A percentile compares a stretch with the other conserved stretches of the same genome.
phyloP scores from a whole-genome alignment of 2,329 filamentous ascomycete genomes.

The Chaetomiaceae sp. region DNA sequence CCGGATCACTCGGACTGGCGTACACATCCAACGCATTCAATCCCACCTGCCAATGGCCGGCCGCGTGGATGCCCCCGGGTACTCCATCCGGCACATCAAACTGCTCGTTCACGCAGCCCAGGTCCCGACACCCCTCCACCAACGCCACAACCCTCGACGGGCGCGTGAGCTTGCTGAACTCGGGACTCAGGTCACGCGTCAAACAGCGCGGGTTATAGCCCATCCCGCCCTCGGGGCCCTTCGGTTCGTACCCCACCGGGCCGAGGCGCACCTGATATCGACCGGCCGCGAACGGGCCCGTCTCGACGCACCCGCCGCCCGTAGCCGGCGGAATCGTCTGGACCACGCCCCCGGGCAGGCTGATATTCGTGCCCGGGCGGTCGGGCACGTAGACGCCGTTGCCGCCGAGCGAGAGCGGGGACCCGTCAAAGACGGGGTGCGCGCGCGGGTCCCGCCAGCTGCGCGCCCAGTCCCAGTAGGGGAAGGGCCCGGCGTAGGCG shows the following conservation, averaged over 20 bases:
- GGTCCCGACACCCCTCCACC: slow-evolving; percentile 13
- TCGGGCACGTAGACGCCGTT: slow-evolving; percentile 17
- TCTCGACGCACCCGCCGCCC: slow-evolving; percentile 20
- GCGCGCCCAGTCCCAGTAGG: slow-evolving; percentile 34
- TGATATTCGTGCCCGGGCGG: background rate
- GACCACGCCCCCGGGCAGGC: too few relatives aligned
- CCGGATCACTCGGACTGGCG: slow-evolving; percentile 20
- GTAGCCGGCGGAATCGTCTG: slow-evolving; percentile 11
- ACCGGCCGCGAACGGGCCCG: slow-evolving; percentile 15
- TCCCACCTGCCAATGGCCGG: slow-evolving; percentile 21
- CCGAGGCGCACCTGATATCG: slow-evolving; percentile 16
- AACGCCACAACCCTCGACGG: slow-evolving; percentile 13
- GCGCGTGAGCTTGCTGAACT: background rate
- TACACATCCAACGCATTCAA: slow-evolving; percentile 13
- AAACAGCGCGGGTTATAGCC: slow-evolving; percentile 25
- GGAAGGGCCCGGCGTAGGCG: slow-evolving; percentile 22
- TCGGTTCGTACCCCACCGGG: slow-evolving; percentile 10
- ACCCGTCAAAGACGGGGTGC: slow-evolving; percentile 20
- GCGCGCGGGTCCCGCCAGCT: slow-evolving; percentile 15
- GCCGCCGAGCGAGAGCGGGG: slow-evolving; percentile 10
- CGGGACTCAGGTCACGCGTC: slow-evolving; percentile 17
- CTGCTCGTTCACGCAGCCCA: slow-evolving; percentile 2
- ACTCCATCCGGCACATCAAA: slow-evolving; percentile 6
- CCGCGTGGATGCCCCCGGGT: slow-evolving; percentile 11
- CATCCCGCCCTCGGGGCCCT: slow-evolving; percentile 14